phyloP scores from a whole-genome alignment of 176 grass and related monocot genomes.

The Metroxylon sagu region DNA sequence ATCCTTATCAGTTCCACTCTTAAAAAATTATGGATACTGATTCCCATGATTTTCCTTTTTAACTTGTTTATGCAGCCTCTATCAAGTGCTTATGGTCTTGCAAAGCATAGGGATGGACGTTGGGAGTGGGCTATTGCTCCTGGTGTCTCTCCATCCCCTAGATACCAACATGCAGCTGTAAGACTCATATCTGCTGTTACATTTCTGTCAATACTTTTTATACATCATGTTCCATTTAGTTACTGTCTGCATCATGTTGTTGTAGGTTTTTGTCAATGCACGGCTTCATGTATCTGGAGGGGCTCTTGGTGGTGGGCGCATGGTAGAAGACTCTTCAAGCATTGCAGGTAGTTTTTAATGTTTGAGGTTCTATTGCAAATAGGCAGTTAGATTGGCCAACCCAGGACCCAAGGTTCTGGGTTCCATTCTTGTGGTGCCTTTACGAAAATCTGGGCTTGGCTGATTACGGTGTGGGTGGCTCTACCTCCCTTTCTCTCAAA shows the following conservation, averaged over 20 bases:
- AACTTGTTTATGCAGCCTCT: conserved; percentile 49
- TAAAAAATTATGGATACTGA: too few species aligned
- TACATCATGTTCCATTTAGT: background rate
- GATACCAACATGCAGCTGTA: conserved; percentile 99
- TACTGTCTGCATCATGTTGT: background rate
- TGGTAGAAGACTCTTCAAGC: conserved; percentile 99
- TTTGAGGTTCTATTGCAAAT: too few species aligned
- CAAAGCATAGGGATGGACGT: conserved; percentile 97
- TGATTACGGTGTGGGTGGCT: too few species aligned
- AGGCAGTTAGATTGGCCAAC: too few species aligned
- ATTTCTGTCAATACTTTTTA: background rate
- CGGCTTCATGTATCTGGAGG: conserved; percentile 98
- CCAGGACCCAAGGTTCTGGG: too few species aligned
- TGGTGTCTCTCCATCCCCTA: conserved; percentile 94
- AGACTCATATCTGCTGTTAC: conserved; percentile 18
- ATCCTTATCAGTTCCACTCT: too few species aligned
- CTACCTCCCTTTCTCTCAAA: too few species aligned
- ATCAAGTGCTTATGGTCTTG: conserved; percentile 96
- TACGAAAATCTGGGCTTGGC: too few species aligned
- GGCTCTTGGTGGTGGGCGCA: conserved; percentile 98
- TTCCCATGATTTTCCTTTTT: background rate
- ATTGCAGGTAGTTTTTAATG: conserved; percentile 61
- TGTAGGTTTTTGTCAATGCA: conserved; percentile 98
- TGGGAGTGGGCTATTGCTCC: conserved; percentile 99
- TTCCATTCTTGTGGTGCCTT: too few species aligned